Base-by-base conservation (phyloP, 1,139 yeast genomes). In the Yamadazyma sp. region DNA sequence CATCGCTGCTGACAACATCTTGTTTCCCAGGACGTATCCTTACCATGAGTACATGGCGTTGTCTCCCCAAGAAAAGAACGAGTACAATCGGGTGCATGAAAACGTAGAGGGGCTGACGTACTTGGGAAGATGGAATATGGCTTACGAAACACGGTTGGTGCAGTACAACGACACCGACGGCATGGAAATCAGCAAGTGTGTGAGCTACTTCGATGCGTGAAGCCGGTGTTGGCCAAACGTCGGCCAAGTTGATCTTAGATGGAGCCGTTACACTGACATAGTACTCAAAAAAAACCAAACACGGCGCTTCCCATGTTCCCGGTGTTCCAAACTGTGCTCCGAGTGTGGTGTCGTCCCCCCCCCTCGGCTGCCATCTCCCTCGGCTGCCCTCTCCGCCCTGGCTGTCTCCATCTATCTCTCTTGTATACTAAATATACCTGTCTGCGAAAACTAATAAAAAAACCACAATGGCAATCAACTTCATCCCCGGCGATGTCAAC, bases 401-500 rank as follows among this genome's bases (percentile, higher is more conserved):
- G n/a, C n/a, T n/a, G n/a, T n/a, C n/a, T n/a, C n/a, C n/a, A n/a
- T n/a, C n/a, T n/a, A n/a, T n/a, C n/a, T n/a, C n/a, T n/a, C n/a
- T n/a, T n/a, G n/a, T n/a, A n/a, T n/a, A n/a, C n/a, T n/a, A n/a
- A n/a, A n/a, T n/a, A 25, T n/a, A 20, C 12, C 14, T 25, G 7
- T 9, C 30, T 27, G 30, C 30, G 30, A 27, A 27, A 24, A 10
- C 5, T 6, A n/a, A n/a, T n/a, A n/a, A 24, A 24, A 24, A 5
- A 10, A 24, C 6, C 23, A 7, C 17, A 34, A 83, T 82, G 88
- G 69, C 85, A 6, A 62, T 84, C 41, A 75, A 79, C 45, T 86
- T 85, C 56, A 76, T 87, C 27, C 96, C 96, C 2, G 97, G 97
- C 1, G 87, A 87, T 55, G 95, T 92, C 25, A 85, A 83, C 56